Evolutionary conservation across 2,329 filamentous ascomycete species (phyloP), one percentile per base, ranked within the genome.

Genomic region (Dothidotthia symphoricarpi): DNA sequence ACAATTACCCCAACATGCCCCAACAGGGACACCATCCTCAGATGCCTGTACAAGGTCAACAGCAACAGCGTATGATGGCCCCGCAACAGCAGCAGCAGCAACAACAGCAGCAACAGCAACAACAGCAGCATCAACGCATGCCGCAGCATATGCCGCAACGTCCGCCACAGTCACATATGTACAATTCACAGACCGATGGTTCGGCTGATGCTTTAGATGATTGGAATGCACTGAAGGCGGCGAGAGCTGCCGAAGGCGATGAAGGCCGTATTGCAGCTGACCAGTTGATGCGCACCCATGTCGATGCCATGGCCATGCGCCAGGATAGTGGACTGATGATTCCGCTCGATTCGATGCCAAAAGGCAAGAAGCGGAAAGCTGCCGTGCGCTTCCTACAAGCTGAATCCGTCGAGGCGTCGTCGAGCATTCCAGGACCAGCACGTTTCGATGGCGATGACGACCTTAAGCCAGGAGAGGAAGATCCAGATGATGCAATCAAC

Each of bases 401-500:
- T 34, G 85, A 91, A 60, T 77, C 61, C 37, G 59, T 53, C 17
- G 58, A 59, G 31, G 48, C 49, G 28, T 56, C 56, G 27, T 51
- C 51, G 12, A 49, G 49, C 28, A 33, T 43, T 16, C 49, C 55
- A 16, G 47, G 40, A 9, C 66, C 72, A 10, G 63, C 70, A 24
- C 71, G 73, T 39, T 64, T 75, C 19, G 77, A 81, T 52, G 85
- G 83, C 4, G 64, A 65, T 15, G 80, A 81, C 15, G 73, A 79
- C 5, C 80, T 81, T 29, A 80, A 78, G 29, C 47, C 48, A 13
- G 63, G 70, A 11, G 69, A 74, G 28, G 67, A 68, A 30, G 66
- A 70, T 10, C 90, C 96, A 49, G 91, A 95, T 51, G 90, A 98
- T 65, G 93, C 91, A 2, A 98, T 98, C 71, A 98, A 98, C 68